phyloP scores from a whole-genome alignment of 2,329 filamentous ascomycete genomes.

The Ambrosiella beaveri region DNA sequence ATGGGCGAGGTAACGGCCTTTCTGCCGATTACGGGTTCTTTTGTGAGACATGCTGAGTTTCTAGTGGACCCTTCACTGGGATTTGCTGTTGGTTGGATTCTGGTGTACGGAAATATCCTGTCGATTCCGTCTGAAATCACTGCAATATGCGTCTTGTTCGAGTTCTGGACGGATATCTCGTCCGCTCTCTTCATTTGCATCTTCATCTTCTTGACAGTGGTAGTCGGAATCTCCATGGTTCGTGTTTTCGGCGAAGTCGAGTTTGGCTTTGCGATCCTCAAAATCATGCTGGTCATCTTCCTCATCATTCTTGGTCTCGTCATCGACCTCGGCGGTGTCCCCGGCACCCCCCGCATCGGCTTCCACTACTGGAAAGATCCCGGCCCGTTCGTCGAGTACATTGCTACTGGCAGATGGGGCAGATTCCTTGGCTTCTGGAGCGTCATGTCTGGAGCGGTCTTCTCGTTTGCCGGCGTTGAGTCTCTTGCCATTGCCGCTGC shows the following conservation, averaged over 20 bases:
- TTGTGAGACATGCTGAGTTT: slow-evolving; percentile 42
- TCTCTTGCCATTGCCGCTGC: slow-evolving; percentile 44
- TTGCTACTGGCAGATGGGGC: slow-evolving; percentile 40
- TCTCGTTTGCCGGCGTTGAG: slow-evolving; percentile 50
- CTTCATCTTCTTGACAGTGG: slow-evolving; percentile 35
- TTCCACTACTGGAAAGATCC: slow-evolving; percentile 55
- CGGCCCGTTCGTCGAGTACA: slow-evolving; percentile 48
- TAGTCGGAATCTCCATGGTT: slow-evolving; percentile 19
- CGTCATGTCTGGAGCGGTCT: slow-evolving; percentile 45
- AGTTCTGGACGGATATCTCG: slow-evolving; percentile 45
- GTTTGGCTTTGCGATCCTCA: slow-evolving; percentile 33
- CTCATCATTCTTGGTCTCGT: slow-evolving; percentile 45
- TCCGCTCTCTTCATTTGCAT: slow-evolving; percentile 27
- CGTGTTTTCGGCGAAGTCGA: slow-evolving; percentile 44
- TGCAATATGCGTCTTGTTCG: slow-evolving; percentile 43
- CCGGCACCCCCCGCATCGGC: slow-evolving; percentile 40
- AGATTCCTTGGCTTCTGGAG: slow-evolving; percentile 50
- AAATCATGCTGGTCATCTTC: slow-evolving; percentile 43
- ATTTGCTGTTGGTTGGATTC: slow-evolving; percentile 36
- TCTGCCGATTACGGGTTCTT: slow-evolving; percentile 44
- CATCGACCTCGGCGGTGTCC: slow-evolving; percentile 44
- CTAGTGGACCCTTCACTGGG: slow-evolving; percentile 44
- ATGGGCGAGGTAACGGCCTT: slow-evolving; percentile 43
- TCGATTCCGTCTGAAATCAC: slow-evolving; percentile 43
- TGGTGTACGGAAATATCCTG: slow-evolving; percentile 37